These are phyloP conservation scores for Phaeomoniella chlamydospora DNA, from an alignment of 2,329 filamentous ascomycete genomes.

Conservation along the genomic window DNA sequence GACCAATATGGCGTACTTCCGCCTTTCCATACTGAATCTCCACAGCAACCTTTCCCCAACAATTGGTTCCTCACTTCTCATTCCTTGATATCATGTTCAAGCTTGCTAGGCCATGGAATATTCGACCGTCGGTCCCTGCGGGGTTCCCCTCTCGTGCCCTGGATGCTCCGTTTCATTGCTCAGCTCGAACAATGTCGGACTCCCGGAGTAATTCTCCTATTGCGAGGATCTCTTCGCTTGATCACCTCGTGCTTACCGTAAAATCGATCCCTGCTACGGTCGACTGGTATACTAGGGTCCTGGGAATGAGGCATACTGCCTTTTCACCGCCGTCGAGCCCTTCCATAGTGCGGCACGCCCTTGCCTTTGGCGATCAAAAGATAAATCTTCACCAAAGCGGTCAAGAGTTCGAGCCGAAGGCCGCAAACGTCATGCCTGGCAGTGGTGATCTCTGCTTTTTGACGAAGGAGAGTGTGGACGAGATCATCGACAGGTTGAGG, in stretches of 20 bases:
- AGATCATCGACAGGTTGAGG: conserved; percentile 27
- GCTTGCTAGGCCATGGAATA: background rate
- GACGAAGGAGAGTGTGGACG: conserved; percentile 34
- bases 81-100: background rate
- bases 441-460: conserved; percentile 48
- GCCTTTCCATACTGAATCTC: too few relatives aligned
- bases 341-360: conserved; percentile 29
- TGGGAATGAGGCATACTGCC: conserved; percentile 42
- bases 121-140: background rate
- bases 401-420: conserved; percentile 47
- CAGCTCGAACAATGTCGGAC: background rate
- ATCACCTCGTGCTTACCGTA: conserved; percentile 48
- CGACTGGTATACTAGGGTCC: conserved; percentile 38
- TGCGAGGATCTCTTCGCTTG: conserved; percentile 30
- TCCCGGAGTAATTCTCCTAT: background rate
- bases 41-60: too few relatives aligned
- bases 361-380: conserved; percentile 44
- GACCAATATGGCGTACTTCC: too few relatives aligned
- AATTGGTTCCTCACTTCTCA: too few relatives aligned
- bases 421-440: conserved; percentile 36
- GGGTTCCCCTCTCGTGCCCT: background rate
- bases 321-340: conserved; percentile 30
- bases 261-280: conserved; percentile 33
- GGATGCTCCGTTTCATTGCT: background rate
- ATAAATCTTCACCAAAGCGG: conserved; percentile 47